Evolutionary conservation across 1,139 yeast species (phyloP).

Genomic region (Pichia sp.): DNA sequence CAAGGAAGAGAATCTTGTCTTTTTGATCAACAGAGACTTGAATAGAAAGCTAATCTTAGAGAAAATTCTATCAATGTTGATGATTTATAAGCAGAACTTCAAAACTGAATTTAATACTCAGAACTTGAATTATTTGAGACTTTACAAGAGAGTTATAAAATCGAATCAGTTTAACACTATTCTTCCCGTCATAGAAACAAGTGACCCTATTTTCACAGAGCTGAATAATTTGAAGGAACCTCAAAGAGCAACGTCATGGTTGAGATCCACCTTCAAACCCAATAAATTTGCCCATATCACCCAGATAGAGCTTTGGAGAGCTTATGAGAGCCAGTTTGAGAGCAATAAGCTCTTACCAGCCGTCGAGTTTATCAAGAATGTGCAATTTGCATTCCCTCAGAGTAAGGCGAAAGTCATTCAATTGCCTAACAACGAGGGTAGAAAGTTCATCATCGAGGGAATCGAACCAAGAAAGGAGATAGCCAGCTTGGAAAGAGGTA

Average conservation of each 20-base stretch:
- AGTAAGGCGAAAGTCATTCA: constrained; percentile 91
- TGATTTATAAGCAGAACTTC: constrained; percentile 43
- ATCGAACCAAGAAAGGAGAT: constrained; percentile 59
- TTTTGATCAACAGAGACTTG: constrained; percentile 15
- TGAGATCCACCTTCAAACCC: constrained; percentile 86
- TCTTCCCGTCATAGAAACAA: constrained; percentile 7
- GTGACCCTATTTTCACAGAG: constrained; percentile 48
- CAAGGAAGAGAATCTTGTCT: constrained; percentile 12
- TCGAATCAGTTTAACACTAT: constrained; percentile 26
- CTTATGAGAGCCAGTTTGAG: constrained; percentile 80
- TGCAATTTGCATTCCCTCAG: constrained; percentile 81
- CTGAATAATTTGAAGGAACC: constrained; percentile 75
- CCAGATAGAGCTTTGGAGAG: constrained; percentile 93
- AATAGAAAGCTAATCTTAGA: constrained; percentile 42
- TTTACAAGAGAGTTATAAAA: constrained; percentile 37
- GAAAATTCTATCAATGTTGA: constrained; percentile 55
- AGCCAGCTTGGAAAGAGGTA: constrained; percentile 34
- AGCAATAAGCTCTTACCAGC: constrained; percentile 73
- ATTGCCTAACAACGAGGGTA: constrained; percentile 41
- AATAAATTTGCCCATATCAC: constrained; percentile 77
- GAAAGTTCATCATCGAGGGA: constrained; percentile 87
- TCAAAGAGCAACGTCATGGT: constrained; percentile 89
- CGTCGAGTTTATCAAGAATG: constrained; percentile 93
- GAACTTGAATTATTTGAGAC: constrained; percentile 28
- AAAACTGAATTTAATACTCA: constrained; percentile 31